These are phyloP conservation scores for Aethionema arabicum DNA, from an alignment of 345 rosid species.

Conservation along the genomic window DNA sequence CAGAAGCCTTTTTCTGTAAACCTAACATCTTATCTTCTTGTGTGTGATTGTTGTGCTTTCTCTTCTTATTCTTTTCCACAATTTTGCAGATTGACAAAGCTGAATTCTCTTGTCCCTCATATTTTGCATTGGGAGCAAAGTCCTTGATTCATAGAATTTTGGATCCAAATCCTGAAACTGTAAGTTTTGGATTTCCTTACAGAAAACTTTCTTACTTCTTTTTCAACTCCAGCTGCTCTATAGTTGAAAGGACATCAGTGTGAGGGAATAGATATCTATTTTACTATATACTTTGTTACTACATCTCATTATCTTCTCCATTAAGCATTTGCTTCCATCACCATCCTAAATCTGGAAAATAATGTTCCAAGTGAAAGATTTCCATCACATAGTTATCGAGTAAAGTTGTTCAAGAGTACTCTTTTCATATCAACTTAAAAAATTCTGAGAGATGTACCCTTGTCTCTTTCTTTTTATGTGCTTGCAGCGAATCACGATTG, in stretches of 20 bases:
- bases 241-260: conserved; percentile 7
- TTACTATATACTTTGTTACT: conserved; percentile 4
- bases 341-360: conserved; percentile 1
- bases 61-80: neutral
- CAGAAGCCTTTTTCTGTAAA: neutral
- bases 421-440: conserved; percentile 6
- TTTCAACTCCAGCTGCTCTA: neutral
- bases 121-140: conserved; percentile 88
- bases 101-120: conserved; percentile 82
- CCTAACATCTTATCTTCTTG: conserved; percentile 5
- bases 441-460: conserved; percentile 3
- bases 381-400: neutral
- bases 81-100: conserved; percentile 75
- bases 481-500: conserved; percentile 78
- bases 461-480: conserved; percentile 7
- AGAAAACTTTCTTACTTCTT: conserved; percentile 1
- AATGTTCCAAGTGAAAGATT: conserved; percentile 10
- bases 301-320: conserved; percentile 14
- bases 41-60: neutral
- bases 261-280: conserved; percentile 22
- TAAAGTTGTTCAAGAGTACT: neutral
- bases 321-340: conserved; percentile 14
- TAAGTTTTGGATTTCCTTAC: conserved; percentile 40
- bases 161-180: conserved; percentile 89
- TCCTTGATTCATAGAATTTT: conserved; percentile 73